A percentile compares a stretch with the other conserved stretches of the same genome.
These are phyloP conservation scores for Hypoxylon perforatum DNA, from an alignment of 495 filamentous ascomycete genomes.

Conservation along the genomic window DNA sequence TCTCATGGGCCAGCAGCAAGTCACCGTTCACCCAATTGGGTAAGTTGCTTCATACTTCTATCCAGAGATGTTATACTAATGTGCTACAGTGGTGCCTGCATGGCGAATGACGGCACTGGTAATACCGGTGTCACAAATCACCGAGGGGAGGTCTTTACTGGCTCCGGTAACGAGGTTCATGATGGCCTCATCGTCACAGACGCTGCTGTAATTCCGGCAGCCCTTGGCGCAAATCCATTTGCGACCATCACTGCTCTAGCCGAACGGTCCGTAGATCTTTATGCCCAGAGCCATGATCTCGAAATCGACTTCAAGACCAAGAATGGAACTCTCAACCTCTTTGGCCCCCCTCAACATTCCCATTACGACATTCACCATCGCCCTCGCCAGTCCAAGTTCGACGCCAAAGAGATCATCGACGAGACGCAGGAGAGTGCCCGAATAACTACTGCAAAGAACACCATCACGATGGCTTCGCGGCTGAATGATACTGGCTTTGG, in stretches of 20 bases:
- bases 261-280: slow-evolving; percentile 67
- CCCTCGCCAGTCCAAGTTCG: slow-evolving; percentile 17
- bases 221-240: slow-evolving; percentile 75
- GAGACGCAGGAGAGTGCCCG: slow-evolving; percentile 46
- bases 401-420: slow-evolving; percentile 20
- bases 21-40: slow-evolving; percentile 77
- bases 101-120: slow-evolving; percentile 69
- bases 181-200: slow-evolving; percentile 71
- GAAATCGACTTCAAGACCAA: slow-evolving; percentile 58
- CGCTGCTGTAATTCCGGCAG: slow-evolving; percentile 69
- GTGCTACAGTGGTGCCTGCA: slow-evolving; percentile 64
- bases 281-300: slow-evolving; percentile 54
- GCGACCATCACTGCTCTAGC: slow-evolving; percentile 76
- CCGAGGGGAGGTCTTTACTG: slow-evolving; percentile 68
- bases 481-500: slow-evolving; percentile 61
- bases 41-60: slow-evolving; percentile 37
- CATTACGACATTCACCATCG: neutral
- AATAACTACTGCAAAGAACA: slow-evolving; percentile 49
- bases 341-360: slow-evolving; percentile 52
- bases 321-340: slow-evolving; percentile 63
- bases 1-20: slow-evolving; percentile 64
- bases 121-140: slow-evolving; percentile 71
- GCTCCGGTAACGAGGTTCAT: slow-evolving; percentile 61
- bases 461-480: slow-evolving; percentile 56
- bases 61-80: slow-evolving; percentile 12